Conservation (phyloP, 257 asterid species). For the Solanum chmielewskii region DNA sequence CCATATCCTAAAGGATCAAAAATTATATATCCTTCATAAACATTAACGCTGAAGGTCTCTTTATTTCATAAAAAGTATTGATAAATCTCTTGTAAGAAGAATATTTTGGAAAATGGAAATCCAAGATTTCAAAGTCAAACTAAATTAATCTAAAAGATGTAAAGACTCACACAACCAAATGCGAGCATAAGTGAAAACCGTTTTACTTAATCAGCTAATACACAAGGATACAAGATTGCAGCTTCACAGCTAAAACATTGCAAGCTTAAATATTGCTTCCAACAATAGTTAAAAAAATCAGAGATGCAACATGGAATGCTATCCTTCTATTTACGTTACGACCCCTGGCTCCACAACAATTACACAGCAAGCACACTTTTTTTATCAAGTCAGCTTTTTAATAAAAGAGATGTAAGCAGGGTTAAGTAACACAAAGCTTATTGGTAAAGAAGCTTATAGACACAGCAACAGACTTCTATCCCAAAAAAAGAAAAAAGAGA, state of each 20-base stretch:
- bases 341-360: neutral
- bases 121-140: neutral
- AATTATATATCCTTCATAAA: neutral
- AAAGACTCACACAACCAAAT: neutral
- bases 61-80: neutral
- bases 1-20: neutral
- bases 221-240: neutral
- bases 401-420: neutral
- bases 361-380: neutral
- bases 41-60: neutral
- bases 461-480: neutral
- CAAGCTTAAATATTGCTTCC: neutral
- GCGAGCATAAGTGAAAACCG: neutral
- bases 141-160: neutral
- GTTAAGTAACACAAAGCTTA: neutral
- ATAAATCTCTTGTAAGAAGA: neutral
- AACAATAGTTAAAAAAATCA: neutral
- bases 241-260: neutral
- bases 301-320: neutral
- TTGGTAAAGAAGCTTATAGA: neutral
- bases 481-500: neutral
- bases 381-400: neutral
- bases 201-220: neutral
- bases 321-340: neutral
- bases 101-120: neutral